Percentiles rank a stretch among this genome's conserved stretches.
Conservation (phyloP, 805 yeast species). For the Hemisphaericaspora nanyangensis region DNA sequence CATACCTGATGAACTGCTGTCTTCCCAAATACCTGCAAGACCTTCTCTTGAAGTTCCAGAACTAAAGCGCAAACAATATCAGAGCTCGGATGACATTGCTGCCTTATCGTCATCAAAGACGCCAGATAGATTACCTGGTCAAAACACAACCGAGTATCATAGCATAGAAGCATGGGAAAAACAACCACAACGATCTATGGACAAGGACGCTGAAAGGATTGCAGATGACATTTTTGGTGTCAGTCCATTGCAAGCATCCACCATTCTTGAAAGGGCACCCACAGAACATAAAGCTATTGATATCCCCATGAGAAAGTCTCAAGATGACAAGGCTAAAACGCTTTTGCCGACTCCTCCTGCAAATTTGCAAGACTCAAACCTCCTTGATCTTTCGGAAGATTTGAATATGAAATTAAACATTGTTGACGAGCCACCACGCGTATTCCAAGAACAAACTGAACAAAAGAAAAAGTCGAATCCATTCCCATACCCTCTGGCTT, state of each 20-base stretch:
- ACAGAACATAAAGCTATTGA: neutral
- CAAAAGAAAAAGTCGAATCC: constrained; percentile 4
- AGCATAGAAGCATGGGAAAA: constrained; percentile 38
- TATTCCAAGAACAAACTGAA: neutral
- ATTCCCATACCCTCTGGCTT: constrained; percentile 4
- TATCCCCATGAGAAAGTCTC: too few species aligned
- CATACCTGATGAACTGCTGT: neutral
- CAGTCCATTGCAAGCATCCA: neutral
- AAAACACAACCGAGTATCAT: constrained; percentile 14
- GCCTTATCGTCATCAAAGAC: neutral
- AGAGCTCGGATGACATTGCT: neutral
- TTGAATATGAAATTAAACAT: neutral
- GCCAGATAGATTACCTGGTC: neutral
- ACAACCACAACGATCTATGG: constrained; percentile 14
- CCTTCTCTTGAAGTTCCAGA: neutral
- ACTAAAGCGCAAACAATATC: neutral
- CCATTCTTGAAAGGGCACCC: neutral
- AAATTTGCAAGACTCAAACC: too few species aligned
- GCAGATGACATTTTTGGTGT: constrained; percentile 37
- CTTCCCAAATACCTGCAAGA: neutral
- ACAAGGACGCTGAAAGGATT: constrained; percentile 31
- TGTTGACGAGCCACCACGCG: neutral
- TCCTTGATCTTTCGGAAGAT: neutral
- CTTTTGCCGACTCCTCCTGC: too few species aligned
- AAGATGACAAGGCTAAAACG: too few species aligned